Base-by-base conservation (phyloP, 345 rosid genomes). In the Pistacia atlantica region DNA sequence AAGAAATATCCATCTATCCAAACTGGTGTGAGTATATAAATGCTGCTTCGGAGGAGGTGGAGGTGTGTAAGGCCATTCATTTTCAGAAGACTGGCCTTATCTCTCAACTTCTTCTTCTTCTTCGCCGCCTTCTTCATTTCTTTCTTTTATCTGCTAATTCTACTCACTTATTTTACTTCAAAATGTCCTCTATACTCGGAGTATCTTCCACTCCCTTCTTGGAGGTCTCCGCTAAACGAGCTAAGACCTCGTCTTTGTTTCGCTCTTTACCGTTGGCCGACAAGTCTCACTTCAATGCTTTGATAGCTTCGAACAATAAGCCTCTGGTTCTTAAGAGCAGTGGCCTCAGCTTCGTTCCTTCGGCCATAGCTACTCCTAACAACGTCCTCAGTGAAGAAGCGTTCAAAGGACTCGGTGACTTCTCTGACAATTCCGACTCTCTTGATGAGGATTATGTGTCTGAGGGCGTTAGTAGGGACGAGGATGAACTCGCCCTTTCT, bases 311-410 rank as follows among this genome's bases (percentile, higher is more conserved):
- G 42, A 42, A 8, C 46, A 42, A 42, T 12, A 80, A 73, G 31
- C 75, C 81, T 12, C 57, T 71, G 73, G 68, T 73, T 73, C 75
- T 73, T 1, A 58, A 28, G 69, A 80, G 76, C 69, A 48, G 73
- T n/a, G 33, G 82, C 66, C 76, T 80, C 42, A 73, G 84, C 7
- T 80, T 84, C 3, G 33, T 86, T 63, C 81, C 94, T 22, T 88
- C 86, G 4, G 98, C 98, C 37, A 84, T 93, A 31, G 96, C 91
- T 9, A 78, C 97, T 9, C 92, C 98, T 31, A 93, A 91, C 78
- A 84, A 95, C 57, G 86, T 95, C 68, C 95, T 95, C 59, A 95
- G 93, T 48, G 95, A 95, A 65, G 97, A 93, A 80, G 98, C 95
- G 56, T 92, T 96, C 83, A 91, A 84, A 73, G 90, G 90, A 55